Percentiles rank a stretch among this genome's conserved stretches.
These are phyloP conservation scores for Hypholoma sublateritium DNA, from an alignment of 768 basidiomycete genomes.

Conservation along the genomic window DNA sequence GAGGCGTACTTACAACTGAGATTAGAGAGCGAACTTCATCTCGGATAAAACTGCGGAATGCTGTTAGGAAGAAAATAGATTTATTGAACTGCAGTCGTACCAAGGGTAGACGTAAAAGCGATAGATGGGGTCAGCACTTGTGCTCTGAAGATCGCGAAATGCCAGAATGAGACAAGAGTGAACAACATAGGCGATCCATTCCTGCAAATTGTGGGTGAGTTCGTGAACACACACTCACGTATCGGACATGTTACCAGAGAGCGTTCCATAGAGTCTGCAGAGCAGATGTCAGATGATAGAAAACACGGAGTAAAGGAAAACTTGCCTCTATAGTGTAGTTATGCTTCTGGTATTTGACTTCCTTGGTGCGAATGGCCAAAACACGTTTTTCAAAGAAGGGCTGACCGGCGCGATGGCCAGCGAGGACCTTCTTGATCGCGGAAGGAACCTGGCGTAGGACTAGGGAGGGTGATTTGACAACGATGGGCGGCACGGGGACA, in stretches of 20 bases:
- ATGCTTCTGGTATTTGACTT: constrained; percentile 79
- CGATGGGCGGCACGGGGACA: too few relatives aligned
- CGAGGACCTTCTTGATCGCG: too few relatives aligned
- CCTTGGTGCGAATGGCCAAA: constrained; percentile 71
- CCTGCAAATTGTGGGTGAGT: constrained; percentile 24
- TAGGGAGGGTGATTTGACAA: too few relatives aligned
- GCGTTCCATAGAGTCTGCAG: constrained; percentile 44
- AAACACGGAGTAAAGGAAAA: not conserved
- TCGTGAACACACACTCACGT: too few relatives aligned
- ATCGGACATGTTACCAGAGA: constrained; percentile 34
- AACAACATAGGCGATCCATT: constrained; percentile 68
- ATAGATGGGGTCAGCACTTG: constrained; percentile 77
- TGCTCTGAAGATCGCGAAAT: constrained; percentile 70
- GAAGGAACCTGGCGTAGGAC: too few relatives aligned
- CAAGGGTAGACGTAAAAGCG: constrained; percentile 59
- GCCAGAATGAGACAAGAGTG: constrained; percentile 64
- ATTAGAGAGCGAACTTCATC: constrained; percentile 84
- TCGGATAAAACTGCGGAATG: constrained; percentile 71
- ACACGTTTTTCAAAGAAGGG: constrained; percentile 80
- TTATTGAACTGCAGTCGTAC: not conserved
- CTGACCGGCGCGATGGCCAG: too few relatives aligned
- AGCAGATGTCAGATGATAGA: not conserved
- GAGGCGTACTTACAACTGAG: too few relatives aligned
- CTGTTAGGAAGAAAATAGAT: not conserved
- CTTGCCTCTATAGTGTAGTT: constrained; percentile 84